Conservation (phyloP, 768 basidiomycete species). For the Boletellus ananas region DNA sequence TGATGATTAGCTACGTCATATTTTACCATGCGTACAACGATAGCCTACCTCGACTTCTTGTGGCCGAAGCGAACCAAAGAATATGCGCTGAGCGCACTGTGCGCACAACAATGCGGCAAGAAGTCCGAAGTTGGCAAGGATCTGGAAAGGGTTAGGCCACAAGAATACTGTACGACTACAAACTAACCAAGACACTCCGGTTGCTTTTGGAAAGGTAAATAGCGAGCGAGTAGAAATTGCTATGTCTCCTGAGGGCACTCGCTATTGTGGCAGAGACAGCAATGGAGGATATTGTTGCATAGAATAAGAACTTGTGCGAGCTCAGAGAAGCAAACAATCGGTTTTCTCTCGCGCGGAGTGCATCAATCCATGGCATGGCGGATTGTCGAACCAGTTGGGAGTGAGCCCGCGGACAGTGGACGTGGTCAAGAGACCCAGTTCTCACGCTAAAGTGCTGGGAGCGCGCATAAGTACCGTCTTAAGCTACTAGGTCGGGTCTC, state of each 20-base stretch:
- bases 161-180: neutral
- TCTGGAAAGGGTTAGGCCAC: conserved; percentile 42
- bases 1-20: neutral
- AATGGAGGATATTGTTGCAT: conserved; percentile 60
- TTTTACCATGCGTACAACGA: neutral
- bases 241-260: conserved; percentile 77
- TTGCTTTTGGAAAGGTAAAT: conserved; percentile 92
- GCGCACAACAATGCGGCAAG: conserved; percentile 74
- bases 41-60: conserved; percentile 84
- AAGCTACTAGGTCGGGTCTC: too few relatives aligned
- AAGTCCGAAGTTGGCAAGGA: conserved; percentile 87
- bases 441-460: conserved; percentile 8
- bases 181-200: conserved; percentile 81
- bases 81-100: conserved; percentile 75
- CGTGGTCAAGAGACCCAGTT: conserved; percentile 13
- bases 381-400: neutral
- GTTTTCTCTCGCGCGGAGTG: conserved; percentile 50
- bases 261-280: conserved; percentile 70
- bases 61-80: conserved; percentile 85
- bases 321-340: conserved; percentile 48
- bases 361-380: conserved; percentile 48
- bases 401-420: neutral
- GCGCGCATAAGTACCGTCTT: too few relatives aligned
- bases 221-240: conserved; percentile 92
- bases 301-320: conserved; percentile 65